A percentile compares a stretch with the other conserved stretches of the same genome.
Evolutionary conservation across 2,329 filamentous ascomycete species (phyloP).

Genomic region (Rhexocercosporidium sp.): DNA sequence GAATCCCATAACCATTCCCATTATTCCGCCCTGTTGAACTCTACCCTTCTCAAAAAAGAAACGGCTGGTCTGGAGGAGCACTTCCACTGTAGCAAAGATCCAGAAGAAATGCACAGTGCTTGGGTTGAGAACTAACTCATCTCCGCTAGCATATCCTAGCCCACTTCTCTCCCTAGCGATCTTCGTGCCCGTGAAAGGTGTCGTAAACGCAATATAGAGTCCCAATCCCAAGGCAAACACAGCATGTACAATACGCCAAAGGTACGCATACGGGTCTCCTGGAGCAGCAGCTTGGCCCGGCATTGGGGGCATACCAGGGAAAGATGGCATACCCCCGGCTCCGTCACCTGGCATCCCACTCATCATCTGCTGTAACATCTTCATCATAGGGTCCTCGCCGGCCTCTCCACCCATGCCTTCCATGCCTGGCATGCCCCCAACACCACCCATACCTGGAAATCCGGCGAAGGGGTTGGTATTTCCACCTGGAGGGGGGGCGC

Average conservation of each 20-base stretch:
- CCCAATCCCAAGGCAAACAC: constrained; percentile 73
- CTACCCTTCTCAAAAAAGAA: constrained; percentile 70
- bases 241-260: constrained; percentile 78
- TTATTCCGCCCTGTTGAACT: constrained; percentile 61
- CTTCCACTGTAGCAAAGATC: constrained; percentile 79
- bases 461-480: constrained; percentile 44
- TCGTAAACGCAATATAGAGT: constrained; percentile 70
- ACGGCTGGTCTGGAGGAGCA: constrained; percentile 71
- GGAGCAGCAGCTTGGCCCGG: constrained; percentile 42
- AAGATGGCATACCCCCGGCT: constrained; percentile 42
- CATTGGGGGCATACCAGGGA: constrained; percentile 50
- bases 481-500: constrained; percentile 38
- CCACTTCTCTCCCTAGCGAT: constrained; percentile 56
- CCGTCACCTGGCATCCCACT: constrained; percentile 45
- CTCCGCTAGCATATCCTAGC: constrained; percentile 37
- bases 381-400: constrained; percentile 69
- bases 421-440: constrained; percentile 36
- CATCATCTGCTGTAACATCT: constrained; percentile 79
- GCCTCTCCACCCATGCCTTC: constrained; percentile 36
- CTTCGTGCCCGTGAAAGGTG: constrained; percentile 71
- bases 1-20: constrained; percentile 68
- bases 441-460: constrained; percentile 38
- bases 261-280: constrained; percentile 51
- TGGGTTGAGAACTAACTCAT: constrained; percentile 41
- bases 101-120: constrained; percentile 68